Evolutionary conservation across 257 asterid species (phyloP).

Genomic region (Scutellaria minor): DNA sequence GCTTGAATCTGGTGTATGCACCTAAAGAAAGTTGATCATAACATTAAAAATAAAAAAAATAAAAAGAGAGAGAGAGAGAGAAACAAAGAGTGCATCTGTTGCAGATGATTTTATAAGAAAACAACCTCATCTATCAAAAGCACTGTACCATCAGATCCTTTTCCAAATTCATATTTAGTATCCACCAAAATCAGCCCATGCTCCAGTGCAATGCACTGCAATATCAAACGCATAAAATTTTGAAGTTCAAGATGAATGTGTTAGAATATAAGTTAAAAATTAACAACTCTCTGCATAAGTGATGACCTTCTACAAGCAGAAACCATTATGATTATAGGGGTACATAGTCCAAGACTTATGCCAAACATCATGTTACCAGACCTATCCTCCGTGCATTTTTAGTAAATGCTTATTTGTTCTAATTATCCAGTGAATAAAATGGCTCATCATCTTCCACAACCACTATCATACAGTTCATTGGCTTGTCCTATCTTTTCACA

Average conservation of each 20-base stretch:
- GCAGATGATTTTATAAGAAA: constrained; percentile 28
- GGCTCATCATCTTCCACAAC: neutral
- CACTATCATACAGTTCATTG: neutral
- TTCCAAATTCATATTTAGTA: constrained; percentile 97
- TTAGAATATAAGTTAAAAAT: neutral
- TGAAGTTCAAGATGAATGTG: neutral
- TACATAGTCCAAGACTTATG: neutral
- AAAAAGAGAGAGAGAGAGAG: neutral
- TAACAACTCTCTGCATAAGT: constrained; percentile 1
- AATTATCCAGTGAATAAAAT: neutral
- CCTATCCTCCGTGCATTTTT: neutral
- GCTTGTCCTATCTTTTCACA: neutral
- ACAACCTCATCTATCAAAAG: constrained; percentile 85
- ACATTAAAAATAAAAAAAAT: neutral
- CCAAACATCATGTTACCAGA: neutral
- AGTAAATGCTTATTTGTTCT: neutral
- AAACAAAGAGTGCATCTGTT: constrained; percentile 2
- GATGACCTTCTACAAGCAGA: neutral
- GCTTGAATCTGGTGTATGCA: constrained; percentile 98
- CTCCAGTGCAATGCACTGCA: constrained; percentile 70
- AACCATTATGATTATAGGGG: neutral
- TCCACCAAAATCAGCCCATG: constrained; percentile 92
- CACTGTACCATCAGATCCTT: constrained; percentile 80
- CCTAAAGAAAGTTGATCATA: constrained; percentile 43
- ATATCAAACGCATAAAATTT: neutral